Evolutionary conservation across 306 rosid genomes (phyloP).

Genomic region (Vigna unguiculata): DNA sequence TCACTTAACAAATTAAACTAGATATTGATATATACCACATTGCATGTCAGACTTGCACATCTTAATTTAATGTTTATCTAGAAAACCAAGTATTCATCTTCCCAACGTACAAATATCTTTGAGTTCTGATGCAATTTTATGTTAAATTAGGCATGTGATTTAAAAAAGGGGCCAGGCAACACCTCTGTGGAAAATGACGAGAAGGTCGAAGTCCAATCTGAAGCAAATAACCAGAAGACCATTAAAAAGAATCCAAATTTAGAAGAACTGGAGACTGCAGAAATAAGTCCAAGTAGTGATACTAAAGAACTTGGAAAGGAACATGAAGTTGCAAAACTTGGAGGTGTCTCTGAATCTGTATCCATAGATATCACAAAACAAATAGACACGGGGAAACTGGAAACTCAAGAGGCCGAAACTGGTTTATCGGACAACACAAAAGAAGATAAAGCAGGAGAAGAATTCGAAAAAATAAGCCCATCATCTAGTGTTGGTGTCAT

Average conservation of each 20-base stretch:
- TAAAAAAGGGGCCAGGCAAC: constrained; percentile 15
- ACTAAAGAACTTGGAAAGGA: constrained; percentile 20
- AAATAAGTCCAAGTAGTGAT: constrained; percentile 23
- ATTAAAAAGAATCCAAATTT: background rate
- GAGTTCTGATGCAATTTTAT: constrained; percentile 16
- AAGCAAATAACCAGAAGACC: constrained; percentile 16
- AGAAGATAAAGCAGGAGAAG: constrained; percentile 38
- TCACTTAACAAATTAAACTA: background rate
- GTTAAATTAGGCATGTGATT: constrained; percentile 43
- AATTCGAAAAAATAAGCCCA: constrained; percentile 19
- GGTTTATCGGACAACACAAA: constrained; percentile 35
- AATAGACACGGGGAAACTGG: constrained; percentile 27
- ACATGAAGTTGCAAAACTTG: constrained; percentile 8
- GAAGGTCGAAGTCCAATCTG: constrained; percentile 23
- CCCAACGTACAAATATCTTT: background rate
- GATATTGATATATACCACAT: background rate
- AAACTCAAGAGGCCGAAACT: constrained; percentile 43
- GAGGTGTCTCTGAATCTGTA: constrained; percentile 22
- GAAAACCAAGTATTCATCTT: constrained; percentile 4
- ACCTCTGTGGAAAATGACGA: background rate
- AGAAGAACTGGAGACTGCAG: constrained; percentile 1
- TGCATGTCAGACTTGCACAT: constrained; percentile 9
- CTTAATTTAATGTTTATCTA: background rate
- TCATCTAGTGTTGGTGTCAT: constrained; percentile 44
- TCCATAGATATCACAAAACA: constrained; percentile 16